Percentiles rank a stretch among this genome's conserved stretches.
Evolutionary conservation across 345 rosid species (phyloP).

Genomic region (Lepidium aucheri): DNA sequence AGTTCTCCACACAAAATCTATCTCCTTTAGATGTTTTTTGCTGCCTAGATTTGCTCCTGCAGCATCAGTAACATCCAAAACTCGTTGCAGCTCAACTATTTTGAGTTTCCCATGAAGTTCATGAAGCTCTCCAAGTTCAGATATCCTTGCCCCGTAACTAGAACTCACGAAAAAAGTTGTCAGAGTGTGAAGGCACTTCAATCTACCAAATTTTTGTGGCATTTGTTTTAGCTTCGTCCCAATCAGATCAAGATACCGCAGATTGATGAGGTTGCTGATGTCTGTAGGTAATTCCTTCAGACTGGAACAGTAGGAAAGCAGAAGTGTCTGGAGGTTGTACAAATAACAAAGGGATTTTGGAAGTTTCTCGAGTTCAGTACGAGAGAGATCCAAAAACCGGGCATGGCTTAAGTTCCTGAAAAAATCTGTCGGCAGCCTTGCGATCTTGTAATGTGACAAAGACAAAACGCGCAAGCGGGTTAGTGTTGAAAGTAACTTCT

Average conservation of each 20-base stretch:
- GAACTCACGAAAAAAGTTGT: conserved; percentile 25
- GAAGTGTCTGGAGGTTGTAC: conserved; percentile 31
- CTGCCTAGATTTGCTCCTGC: conserved; percentile 21
- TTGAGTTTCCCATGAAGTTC: conserved; percentile 27
- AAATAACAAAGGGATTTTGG: conserved; percentile 26
- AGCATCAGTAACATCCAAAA: conserved; percentile 26
- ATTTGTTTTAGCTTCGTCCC: conserved; percentile 29
- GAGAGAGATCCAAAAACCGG: conserved; percentile 30
- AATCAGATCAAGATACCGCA: conserved; percentile 30
- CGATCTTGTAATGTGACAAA: conserved; percentile 21
- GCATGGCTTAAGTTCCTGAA: conserved; percentile 29
- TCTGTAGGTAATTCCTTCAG: conserved; percentile 31
- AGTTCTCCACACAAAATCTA: conserved; percentile 27
- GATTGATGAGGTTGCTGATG: conserved; percentile 27
- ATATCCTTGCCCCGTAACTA: conserved; percentile 17
- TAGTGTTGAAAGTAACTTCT: conserved; percentile 8
- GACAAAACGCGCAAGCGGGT: conserved; percentile 33
- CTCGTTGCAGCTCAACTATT: conserved; percentile 29
- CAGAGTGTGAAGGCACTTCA: conserved; percentile 29
- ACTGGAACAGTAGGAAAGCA: conserved; percentile 22
- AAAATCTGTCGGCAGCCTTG: conserved; percentile 16
- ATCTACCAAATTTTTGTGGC: conserved; percentile 30
- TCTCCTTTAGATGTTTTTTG: conserved; percentile 26
- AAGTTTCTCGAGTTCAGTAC: conserved; percentile 17
- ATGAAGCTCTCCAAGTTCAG: conserved; percentile 25